Base-by-base conservation (phyloP, 768 basidiomycete genomes). In the Calocera viscosa region DNA sequence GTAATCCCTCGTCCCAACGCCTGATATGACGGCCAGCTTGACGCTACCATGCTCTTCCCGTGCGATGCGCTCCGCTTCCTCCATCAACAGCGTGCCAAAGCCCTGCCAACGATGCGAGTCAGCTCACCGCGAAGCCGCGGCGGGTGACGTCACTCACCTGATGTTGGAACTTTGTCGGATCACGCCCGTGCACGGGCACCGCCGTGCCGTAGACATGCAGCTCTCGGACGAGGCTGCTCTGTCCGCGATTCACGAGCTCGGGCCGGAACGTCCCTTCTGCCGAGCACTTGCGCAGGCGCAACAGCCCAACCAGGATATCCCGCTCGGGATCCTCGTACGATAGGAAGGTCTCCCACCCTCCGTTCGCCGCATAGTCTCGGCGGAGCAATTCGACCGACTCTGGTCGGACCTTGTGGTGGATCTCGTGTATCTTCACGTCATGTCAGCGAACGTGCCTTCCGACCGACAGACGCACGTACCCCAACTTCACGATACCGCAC, bases 281-380 rank as follows among this genome's bases (percentile, higher is more conserved):
- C 0, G 93, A 95, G 74, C 96, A 97, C 75, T 94, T 97, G 64
- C 96, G 82, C 72, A 99, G 78, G 34, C 96, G 85, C 40, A 99
- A 81, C 32, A 99, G 78, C 24, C 96, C 96, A 68, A 99, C 86
- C 49, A 99, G 85, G 75, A 99, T 98, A 73, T 99, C 96, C 65
- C 85, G 86, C 76, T 94, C 93, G 5, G 96, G 95, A 75, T 99
- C 96, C 78, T 99, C 96, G 74, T 98, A 99, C 32, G 94, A 95
- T 3, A 99, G 79, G 83, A 99, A 99, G 1, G 96, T 98, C 78
- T 99, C 96, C 96, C 96, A 99, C 53, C 96, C 94, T 5, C 94
- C 95, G 73, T 98, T 99, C 33, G 96, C 96, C 1, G 89, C 80
- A 76, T 99, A 99, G 75, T 99, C 96, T 41, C 96, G 83, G 67